A percentile compares a stretch with the other conserved stretches of the same genome.
These are phyloP conservation scores for Coix lacrymajobi DNA, from an alignment of 176 grass and related monocot species.

Conservation along the genomic window DNA sequence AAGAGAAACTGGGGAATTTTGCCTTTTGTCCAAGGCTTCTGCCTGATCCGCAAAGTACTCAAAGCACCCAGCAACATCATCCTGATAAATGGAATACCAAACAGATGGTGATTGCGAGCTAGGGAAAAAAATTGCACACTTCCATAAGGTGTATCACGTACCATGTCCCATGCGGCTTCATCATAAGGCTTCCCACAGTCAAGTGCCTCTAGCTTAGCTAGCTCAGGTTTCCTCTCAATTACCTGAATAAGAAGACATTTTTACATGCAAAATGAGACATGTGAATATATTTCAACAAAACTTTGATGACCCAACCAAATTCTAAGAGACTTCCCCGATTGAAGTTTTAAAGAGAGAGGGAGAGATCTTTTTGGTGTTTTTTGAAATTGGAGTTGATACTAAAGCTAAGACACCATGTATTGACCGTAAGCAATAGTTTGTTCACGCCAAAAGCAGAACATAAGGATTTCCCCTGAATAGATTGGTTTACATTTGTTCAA, in stretches of 20 bases:
- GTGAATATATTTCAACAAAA: background rate
- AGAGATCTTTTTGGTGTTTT: background rate
- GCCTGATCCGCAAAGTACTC: constrained; percentile 87
- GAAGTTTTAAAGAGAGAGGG: background rate
- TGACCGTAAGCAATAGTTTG: background rate
- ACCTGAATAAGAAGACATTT: constrained; percentile 36
- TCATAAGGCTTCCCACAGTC: constrained; percentile 95
- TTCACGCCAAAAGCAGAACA: background rate
- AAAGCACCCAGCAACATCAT: constrained; percentile 98
- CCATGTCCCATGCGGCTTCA: constrained; percentile 98
- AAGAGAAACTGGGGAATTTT: constrained; percentile 72
- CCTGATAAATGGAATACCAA: constrained; percentile 45
- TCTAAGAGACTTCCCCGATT: background rate
- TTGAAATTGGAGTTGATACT: background rate
- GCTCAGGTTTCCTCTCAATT: constrained; percentile 76
- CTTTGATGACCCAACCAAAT: background rate
- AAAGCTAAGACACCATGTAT: background rate
- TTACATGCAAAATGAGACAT: background rate
- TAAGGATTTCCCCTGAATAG: background rate
- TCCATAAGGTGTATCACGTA: constrained; percentile 19
- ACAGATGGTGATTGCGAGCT: background rate
- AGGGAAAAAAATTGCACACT: background rate
- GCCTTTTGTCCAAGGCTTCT: constrained; percentile 78
- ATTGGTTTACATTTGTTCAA: background rate
- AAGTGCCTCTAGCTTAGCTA: constrained; percentile 79